phyloP scores from a whole-genome alignment of 2,329 filamentous ascomycete genomes.

The Verticillium albo-atrum region DNA sequence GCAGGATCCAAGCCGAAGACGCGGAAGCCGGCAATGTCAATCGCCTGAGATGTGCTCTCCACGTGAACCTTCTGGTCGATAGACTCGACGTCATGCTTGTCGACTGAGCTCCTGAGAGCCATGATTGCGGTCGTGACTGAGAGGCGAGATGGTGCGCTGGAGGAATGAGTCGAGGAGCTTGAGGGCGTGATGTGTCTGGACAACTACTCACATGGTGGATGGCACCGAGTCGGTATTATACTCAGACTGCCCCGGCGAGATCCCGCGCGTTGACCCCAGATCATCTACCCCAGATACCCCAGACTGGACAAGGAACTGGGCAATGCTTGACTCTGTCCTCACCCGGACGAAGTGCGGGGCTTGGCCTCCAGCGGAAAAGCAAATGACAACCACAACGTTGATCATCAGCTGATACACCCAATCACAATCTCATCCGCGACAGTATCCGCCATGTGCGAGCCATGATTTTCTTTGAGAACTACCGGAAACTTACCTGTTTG shows the following conservation, averaged over 20 bases:
- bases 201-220: background rate
- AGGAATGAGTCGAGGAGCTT: background rate
- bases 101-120: slow-evolving; percentile 6
- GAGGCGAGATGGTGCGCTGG: background rate
- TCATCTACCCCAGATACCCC: background rate
- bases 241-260: background rate
- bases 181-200: background rate
- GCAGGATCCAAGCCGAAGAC: slow-evolving; percentile 20
- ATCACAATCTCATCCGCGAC: background rate
- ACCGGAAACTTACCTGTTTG: background rate
- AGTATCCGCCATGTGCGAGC: background rate
- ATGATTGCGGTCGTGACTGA: background rate
- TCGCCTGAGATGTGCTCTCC: slow-evolving; percentile 13
- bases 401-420: background rate
- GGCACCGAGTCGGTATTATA: background rate
- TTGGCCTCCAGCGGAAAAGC: background rate
- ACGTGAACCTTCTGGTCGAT: slow-evolving; percentile 6
- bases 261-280: background rate
- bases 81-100: slow-evolving; percentile 8
- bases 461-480: background rate
- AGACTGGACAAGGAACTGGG: background rate
- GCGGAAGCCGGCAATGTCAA: slow-evolving; percentile 22
- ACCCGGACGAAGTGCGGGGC: background rate
- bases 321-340: background rate
- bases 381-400: background rate